Base-by-base conservation (phyloP, 805 yeast genomes). In the Lachancea meyersii region DNA sequence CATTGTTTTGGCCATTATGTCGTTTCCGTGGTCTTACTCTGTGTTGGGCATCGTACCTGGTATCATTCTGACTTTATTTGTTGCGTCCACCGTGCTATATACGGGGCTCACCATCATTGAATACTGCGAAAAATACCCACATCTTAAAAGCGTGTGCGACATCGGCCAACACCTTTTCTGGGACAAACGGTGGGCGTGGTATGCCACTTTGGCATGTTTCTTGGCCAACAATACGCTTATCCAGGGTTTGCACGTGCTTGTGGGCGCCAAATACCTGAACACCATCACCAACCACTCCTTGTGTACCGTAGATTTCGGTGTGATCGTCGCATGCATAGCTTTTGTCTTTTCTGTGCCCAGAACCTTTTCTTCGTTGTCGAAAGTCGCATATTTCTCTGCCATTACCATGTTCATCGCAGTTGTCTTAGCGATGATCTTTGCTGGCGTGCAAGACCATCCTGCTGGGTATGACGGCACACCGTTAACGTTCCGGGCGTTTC, bases 1-100 rank as follows among this genome's bases (percentile, higher is more conserved):
- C 55, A 75, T 77, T 24, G 78, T 81, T 50, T 64, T 77, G 47
- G 82, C 82, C 11, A 75, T 76, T 45, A 69, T 77, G 77, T 73
- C 80, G n/a, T 77, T 77, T 55, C 83, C 83, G 0, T 76, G 81
- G 80, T 73, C 80, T 9, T 77, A 74, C 50, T 75, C 81, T 2
- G 77, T 77, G 3, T 59, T 77, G 16, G 83, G 83, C 0, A 57
- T 77, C 7, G 72, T 77, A 1, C 80, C 81, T 1, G 83, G 82
- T 1, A 60, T 77, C 21, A 72, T 77, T 22, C 52, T 77, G 38
- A 77, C 82, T 0, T 68, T 69, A 1, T 71, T 72, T 40, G 76
- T 77, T 3, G 68, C 80, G 1, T 47, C 68, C 18, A 69, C 75
- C 5, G 77, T 73, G 19, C 60, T 74, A 23, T 77, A 77, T 59